Percentiles rank a stretch among this genome's conserved stretches.
phyloP scores from a whole-genome alignment of 208 protist genomes.

The Leptomonas pyrrhocoris region DNA sequence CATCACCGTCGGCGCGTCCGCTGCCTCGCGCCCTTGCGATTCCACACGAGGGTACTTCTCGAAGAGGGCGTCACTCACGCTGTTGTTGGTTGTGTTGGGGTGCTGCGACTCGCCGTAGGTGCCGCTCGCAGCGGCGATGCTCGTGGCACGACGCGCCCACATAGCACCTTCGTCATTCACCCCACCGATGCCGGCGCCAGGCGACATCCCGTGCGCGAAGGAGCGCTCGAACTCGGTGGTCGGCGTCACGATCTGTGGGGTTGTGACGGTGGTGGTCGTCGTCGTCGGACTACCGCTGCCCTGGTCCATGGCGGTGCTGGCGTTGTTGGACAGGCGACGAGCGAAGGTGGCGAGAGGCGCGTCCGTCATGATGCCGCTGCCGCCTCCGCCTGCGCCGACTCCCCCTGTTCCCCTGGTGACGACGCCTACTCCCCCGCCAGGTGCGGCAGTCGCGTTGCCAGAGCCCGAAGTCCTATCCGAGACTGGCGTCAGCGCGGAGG shows the following conservation, averaged over 20 bases:
- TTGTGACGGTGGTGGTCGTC: not conserved
- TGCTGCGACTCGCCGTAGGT: slow-evolving; percentile 13
- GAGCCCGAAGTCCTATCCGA: not conserved
- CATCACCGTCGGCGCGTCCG: not conserved
- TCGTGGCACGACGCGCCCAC: not conserved
- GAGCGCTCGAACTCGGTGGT: slow-evolving; percentile 24
- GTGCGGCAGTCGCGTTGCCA: not conserved
- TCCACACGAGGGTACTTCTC: no score
- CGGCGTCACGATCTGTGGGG: slow-evolving; percentile 10
- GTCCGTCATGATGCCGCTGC: not conserved
- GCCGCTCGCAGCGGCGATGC: not conserved
- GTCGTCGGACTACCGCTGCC: not conserved
- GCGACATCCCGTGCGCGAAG: not conserved
- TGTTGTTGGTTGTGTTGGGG: not conserved
- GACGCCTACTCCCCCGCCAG: no score
- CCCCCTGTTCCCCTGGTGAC: no score
- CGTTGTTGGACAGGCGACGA: not conserved
- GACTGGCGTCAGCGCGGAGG: no score
- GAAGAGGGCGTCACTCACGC: no score
- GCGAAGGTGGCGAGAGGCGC: not conserved
- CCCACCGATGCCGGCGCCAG: not conserved
- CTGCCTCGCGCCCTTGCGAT: not conserved
- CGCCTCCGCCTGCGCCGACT: not conserved
- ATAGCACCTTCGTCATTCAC: not conserved
- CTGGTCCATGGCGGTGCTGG: not conserved